Conservation (phyloP, 768 basidiomycete genomes). For the Gloeopeniophorella convolvens region DNA sequence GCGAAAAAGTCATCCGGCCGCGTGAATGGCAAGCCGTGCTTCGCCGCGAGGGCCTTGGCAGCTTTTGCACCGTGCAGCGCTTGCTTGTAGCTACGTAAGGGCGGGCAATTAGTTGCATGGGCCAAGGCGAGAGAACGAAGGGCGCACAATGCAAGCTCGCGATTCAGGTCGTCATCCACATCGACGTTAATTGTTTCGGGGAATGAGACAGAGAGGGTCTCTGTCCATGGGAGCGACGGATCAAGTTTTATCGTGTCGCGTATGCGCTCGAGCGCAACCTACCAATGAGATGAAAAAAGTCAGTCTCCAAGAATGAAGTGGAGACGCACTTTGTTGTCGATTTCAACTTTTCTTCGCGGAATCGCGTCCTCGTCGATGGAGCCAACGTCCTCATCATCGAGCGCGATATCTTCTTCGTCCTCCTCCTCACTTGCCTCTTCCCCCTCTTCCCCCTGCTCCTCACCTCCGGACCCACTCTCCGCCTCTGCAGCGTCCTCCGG, state of each 20-base stretch:
- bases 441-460: constrained; percentile 25
- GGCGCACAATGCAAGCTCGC: constrained; percentile 92
- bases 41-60: constrained; percentile 70
- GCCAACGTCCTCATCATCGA: constrained; percentile 62
- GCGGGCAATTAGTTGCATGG: not conserved
- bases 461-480: constrained; percentile 26
- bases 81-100: constrained; percentile 77
- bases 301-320: not conserved
- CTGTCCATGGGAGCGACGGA: constrained; percentile 73
- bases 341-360: constrained; percentile 74
- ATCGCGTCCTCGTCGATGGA: constrained; percentile 73
- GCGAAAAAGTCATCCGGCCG: constrained; percentile 94
- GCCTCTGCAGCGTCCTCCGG: constrained; percentile 32
- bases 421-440: constrained; percentile 29
- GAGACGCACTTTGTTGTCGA: constrained; percentile 67
- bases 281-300: not conserved
- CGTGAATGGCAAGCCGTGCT: constrained; percentile 78
- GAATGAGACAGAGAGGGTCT: constrained; percentile 68
- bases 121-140: not conserved
- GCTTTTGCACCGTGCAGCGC: constrained; percentile 77
- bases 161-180: constrained; percentile 82
- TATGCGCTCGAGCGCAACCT: constrained; percentile 79
- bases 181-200: constrained; percentile 70
- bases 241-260: constrained; percentile 72
- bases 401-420: constrained; percentile 41